A percentile compares a stretch with the other conserved stretches of the same genome.
Evolutionary conservation across 192 early-diverging fungal species (phyloP).

Genomic region (Allomyces javanicus): DNA sequence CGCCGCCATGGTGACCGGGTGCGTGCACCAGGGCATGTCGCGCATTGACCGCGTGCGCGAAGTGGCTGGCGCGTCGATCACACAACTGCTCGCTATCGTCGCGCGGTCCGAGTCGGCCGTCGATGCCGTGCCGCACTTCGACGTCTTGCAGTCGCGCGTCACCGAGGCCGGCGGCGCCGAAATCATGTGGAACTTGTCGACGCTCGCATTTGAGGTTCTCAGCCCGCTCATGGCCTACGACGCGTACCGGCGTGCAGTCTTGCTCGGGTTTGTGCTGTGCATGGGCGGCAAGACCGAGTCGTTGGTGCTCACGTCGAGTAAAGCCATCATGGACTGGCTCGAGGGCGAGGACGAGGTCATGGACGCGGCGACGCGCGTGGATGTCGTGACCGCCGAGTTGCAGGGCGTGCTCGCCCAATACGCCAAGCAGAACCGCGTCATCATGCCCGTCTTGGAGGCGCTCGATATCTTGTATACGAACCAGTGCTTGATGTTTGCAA

Average conservation of each 20-base stretch:
- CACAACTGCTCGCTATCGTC: constrained; percentile 15
- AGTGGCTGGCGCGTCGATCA: constrained; percentile 44
- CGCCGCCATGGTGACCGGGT: constrained; percentile 14
- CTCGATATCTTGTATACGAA: not conserved
- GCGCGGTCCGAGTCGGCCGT: not conserved
- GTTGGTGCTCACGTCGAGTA: constrained; percentile 17
- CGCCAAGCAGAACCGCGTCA: not conserved
- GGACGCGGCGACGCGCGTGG: not conserved
- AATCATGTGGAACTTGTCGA: constrained; percentile 39
- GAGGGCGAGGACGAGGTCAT: not conserved
- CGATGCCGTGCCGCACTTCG: constrained; percentile 4
- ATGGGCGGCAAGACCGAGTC: constrained; percentile 64
- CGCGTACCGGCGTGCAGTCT: constrained; percentile 32
- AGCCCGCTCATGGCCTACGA: constrained; percentile 27
- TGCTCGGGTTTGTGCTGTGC: constrained; percentile 50
- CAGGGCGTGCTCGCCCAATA: not conserved
- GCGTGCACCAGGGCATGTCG: constrained; percentile 65
- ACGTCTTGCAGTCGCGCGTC: constrained; percentile 8
- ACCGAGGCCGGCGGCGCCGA: constrained; percentile 8
- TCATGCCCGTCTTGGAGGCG: not conserved
- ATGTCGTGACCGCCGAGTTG: not conserved
- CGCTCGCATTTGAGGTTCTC: constrained; percentile 41
- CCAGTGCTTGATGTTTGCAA: not conserved
- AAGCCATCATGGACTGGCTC: not conserved
- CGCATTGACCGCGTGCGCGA: constrained; percentile 76